These are phyloP conservation scores for Tritrichomonas musculus DNA, from an alignment of 208 protist genomes.

Conservation along the genomic window DNA sequence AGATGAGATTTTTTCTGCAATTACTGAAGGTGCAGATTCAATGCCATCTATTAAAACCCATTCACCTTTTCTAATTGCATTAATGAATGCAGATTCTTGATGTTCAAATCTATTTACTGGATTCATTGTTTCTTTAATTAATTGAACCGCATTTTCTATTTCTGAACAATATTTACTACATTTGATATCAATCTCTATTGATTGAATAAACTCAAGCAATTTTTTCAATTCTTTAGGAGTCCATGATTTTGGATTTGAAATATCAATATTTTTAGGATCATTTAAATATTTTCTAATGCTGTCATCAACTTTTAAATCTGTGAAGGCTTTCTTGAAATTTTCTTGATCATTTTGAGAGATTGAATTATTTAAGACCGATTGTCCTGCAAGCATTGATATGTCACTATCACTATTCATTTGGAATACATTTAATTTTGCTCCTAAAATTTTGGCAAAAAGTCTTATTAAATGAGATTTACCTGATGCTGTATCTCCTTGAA, in stretches of 20 bases:
- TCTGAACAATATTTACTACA: too few relatives aligned
- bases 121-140: neutral
- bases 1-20: neutral
- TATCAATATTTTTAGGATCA: neutral
- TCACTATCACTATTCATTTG: neutral
- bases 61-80: constrained; percentile 18
- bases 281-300: neutral
- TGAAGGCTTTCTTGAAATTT: neutral
- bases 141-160: neutral
- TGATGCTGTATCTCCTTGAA: constrained; percentile 9
- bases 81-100: neutral
- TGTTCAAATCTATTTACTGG: neutral
- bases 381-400: neutral
- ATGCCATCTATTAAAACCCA: constrained; percentile 14
- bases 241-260: neutral
- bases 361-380: neutral
- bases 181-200: too few relatives aligned
- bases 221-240: neutral
- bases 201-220: too few relatives aligned
- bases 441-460: neutral
- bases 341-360: neutral
- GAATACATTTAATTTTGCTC: neutral
- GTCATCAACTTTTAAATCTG: neutral
- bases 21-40: constrained; percentile 16
- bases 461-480: neutral